Evolutionary conservation across 202 grass and related monocot genomes (phyloP), one percentile per base, ranked within the genome.

Genomic region (Setaria italica): DNA sequence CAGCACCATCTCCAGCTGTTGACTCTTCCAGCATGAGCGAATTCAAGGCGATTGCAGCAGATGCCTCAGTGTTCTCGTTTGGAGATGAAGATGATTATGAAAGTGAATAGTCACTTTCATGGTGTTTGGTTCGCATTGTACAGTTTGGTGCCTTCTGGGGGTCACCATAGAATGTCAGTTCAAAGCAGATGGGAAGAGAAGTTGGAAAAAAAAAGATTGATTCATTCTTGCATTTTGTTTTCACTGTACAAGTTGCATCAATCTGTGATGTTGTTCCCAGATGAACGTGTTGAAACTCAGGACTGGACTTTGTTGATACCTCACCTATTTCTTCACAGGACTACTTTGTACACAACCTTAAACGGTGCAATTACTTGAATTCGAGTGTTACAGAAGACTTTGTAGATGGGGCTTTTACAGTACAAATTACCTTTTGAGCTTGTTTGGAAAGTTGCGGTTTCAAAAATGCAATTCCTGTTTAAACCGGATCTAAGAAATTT

Each of bases 81-180:
- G 97, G 97, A 34, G 97, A 99, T 7, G 97, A 99, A 54, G 94
- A 99, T 54, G 97, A 99, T 32, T 99, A 99, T 12, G 97, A 93
- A 80, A 99, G 97, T n/a, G 97, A 99, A 77, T 99, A 82, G 83
- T 46, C 72, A 7, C 13, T 54, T 34, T 49, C 69, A 67, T 30
- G 15, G 60, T 54, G 25, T 53, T 69, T 55, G 69, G 32, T 57
- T 85, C 33, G 0, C 49, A 33, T 67, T 74, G 87, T 92, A 87
- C 84, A 92, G 85, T 74, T 47, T 78, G 35, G 43, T 77, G 67
- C 77, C 57, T 45, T 82, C 58, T 68, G 45, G 43, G 77, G 77
- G 46, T 47, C 69, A 71, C 71, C 85, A 70, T 51, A 69, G 65
- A 63, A 79, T 75, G 54, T 25, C 62, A 64, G 65, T 74, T 67